Evolutionary conservation across 2,329 filamentous ascomycete species (phyloP).

Genomic region (Aspergillus sp.): DNA sequence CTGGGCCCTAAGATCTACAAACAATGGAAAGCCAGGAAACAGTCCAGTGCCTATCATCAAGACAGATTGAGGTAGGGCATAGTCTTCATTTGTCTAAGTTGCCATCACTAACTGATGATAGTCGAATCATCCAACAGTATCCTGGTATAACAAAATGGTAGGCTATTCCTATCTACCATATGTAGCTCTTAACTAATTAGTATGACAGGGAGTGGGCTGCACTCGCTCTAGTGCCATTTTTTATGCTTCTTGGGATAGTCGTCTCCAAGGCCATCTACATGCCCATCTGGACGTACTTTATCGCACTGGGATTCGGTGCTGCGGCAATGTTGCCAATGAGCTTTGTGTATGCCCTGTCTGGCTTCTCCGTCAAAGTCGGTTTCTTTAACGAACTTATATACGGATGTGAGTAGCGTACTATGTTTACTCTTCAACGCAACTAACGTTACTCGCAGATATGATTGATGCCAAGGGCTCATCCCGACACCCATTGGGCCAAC

Average conservation of each 20-base stretch:
- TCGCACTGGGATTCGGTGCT: conserved; percentile 56
- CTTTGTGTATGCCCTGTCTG: conserved; percentile 61
- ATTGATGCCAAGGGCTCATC: conserved; percentile 50
- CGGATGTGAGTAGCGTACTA: conserved; percentile 32
- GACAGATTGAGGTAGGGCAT: neutral
- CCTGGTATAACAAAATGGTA: conserved; percentile 27
- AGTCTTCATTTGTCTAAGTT: neutral
- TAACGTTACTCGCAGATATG: conserved; percentile 43
- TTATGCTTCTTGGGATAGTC: conserved; percentile 38
- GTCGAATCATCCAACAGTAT: conserved; percentile 55
- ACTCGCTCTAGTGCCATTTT: conserved; percentile 53
- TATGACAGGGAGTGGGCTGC: conserved; percentile 13
- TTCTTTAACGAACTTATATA: conserved; percentile 62
- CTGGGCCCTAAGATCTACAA: neutral
- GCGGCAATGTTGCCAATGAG: conserved; percentile 58
- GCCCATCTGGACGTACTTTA: conserved; percentile 60
- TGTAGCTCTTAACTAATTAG: neutral
- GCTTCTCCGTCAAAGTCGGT: conserved; percentile 55
- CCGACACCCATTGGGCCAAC: conserved; percentile 59
- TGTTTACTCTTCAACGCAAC: neutral
- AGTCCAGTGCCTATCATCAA: neutral
- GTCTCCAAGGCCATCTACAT: conserved; percentile 56
- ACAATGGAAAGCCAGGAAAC: neutral
- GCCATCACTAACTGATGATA: neutral
- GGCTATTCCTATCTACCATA: too few relatives aligned